Base-by-base conservation (phyloP, 495 filamentous ascomycete genomes). In the Tricharina praecox region DNA sequence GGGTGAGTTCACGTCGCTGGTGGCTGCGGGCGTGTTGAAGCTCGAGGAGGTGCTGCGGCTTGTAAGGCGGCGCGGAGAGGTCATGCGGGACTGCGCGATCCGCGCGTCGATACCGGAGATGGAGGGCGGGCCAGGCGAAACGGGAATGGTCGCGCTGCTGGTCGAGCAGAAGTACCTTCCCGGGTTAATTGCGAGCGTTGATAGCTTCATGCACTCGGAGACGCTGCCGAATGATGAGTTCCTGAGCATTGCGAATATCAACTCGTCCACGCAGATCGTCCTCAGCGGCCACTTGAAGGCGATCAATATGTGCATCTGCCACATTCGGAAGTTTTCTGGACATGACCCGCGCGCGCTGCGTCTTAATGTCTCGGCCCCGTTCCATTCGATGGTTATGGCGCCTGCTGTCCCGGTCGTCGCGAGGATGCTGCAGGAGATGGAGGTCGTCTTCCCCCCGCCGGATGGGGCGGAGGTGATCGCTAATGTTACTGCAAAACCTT, bases 261-360 rank as follows among this genome's bases (percentile, higher is more conserved):
- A 97, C 64, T 79, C 76, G 53, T 90, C 84, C 64, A 93, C 92
- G 56, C 90, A 97, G 62, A 92, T 97, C 56, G 90, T 97, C 46
- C 68, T 97, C 26, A 86, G 80, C 53, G 90, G 90, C 2, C 90
- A 77, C 60, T 77, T 96, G 34, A 78, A 81, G 54, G 69, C 76
- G 47, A 94, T 96, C 60, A 80, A 78, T 54, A 77, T 78, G 25
- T 76, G 94, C n/a, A 64, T 94, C 19, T 77, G 85, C 11, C 85
- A 97, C 59, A 68, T 97, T 47, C 71, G 90, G 40, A 84, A 93
- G 58, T 97, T 94, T 62, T 74, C 81, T 23, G 90, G 90, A 4
- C 86, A 94, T 54, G 90, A 96, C 63, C 90, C 90, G 7, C 70
- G 90, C 37, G 82, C 85, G 10, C 85, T 97, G 47, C 69, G 75